A percentile compares a stretch with the other conserved stretches of the same genome.
Evolutionary conservation across 2,329 filamentous ascomycete species (phyloP).

Genomic region (Tolypocladium cylindrosporum): DNA sequence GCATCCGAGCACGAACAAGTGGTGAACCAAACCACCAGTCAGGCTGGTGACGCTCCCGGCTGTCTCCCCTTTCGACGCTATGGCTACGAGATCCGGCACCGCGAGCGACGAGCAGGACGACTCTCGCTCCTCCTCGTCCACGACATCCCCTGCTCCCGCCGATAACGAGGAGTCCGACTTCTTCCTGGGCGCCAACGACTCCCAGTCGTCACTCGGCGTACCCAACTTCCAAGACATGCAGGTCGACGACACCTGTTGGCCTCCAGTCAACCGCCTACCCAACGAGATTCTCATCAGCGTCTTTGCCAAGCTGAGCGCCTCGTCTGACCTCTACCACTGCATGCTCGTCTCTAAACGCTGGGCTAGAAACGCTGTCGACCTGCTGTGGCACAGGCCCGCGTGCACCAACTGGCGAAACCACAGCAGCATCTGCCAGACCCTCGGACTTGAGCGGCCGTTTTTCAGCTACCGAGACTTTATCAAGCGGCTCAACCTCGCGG

Average conservation of each 20-base stretch:
- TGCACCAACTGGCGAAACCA: conserved; percentile 83
- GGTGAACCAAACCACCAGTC: neutral
- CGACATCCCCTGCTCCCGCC: conserved; percentile 63
- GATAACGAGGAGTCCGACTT: conserved; percentile 92
- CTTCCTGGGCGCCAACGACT: conserved; percentile 82
- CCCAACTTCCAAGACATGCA: conserved; percentile 68
- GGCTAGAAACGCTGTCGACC: conserved; percentile 84
- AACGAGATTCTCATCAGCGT: conserved; percentile 92
- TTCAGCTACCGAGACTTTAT: conserved; percentile 88
- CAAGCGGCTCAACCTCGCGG: conserved; percentile 82
- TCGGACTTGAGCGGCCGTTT: conserved; percentile 62
- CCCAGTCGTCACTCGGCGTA: conserved; percentile 79
- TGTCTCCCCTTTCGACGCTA: conserved; percentile 6
- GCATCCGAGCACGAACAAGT: neutral
- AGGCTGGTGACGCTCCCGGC: conserved; percentile 7
- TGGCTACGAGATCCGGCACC: conserved; percentile 9
- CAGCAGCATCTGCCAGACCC: conserved; percentile 67
- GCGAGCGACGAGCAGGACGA: conserved; percentile 32
- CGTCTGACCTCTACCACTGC: conserved; percentile 71
- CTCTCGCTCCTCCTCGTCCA: conserved; percentile 55
- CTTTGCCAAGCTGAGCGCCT: conserved; percentile 71
- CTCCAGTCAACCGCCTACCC: conserved; percentile 77
- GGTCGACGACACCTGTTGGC: conserved; percentile 56
- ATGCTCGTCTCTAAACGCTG: conserved; percentile 93
- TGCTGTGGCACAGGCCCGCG: conserved; percentile 88